phyloP scores from a whole-genome alignment of 441 rosid genomes.

The Euphorbia schlechtendalii region DNA sequence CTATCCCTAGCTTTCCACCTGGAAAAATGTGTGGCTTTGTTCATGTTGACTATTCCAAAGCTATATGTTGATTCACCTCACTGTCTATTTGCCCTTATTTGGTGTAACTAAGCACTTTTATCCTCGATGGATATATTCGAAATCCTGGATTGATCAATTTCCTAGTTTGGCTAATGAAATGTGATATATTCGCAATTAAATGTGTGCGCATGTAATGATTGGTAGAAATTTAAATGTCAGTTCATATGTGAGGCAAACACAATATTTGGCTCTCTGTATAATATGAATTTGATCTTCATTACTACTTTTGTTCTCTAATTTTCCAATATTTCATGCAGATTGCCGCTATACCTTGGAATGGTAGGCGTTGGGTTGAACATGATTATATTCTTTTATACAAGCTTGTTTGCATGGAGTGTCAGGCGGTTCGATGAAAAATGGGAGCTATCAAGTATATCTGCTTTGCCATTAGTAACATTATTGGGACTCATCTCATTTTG shows the following conservation, averaged over 20 bases:
- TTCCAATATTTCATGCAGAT: conserved; percentile 39
- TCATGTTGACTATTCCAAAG: background rate
- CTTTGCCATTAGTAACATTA: conserved; percentile 76
- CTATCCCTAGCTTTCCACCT: background rate
- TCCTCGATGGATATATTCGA: background rate
- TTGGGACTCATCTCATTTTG: conserved; percentile 80
- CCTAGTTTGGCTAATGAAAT: background rate
- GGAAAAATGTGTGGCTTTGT: background rate
- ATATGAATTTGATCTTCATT: background rate
- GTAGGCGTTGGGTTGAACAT: conserved; percentile 58
- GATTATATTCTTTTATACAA: conserved; percentile 70
- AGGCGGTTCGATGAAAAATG: conserved; percentile 90
- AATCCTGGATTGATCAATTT: background rate
- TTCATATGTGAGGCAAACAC: background rate
- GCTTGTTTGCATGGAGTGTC: conserved; percentile 67
- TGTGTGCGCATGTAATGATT: conserved; percentile 1
- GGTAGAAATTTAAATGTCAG: background rate
- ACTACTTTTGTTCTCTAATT: conserved; percentile 11
- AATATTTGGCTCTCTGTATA: background rate
- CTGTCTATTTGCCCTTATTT: background rate
- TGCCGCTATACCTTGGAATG: conserved; percentile 81
- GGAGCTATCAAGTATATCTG: conserved; percentile 67
- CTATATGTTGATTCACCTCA: background rate
- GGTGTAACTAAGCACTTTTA: background rate
- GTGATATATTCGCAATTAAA: background rate